Base-by-base conservation (phyloP, 2,329 filamentous ascomycete species). In the Fusarium sp. region DNA sequence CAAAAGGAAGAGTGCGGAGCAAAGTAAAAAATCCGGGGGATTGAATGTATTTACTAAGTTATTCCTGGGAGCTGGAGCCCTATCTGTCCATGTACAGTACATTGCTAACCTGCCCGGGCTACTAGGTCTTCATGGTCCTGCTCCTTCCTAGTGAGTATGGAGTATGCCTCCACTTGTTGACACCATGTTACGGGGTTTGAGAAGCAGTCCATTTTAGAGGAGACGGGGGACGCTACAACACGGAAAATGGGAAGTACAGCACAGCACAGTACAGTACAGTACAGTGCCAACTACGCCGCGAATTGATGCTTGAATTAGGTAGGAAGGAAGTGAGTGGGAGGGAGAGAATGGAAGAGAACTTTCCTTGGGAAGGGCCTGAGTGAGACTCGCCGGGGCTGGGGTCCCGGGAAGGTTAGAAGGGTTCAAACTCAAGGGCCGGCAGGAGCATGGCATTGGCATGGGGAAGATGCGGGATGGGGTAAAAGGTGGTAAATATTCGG, bases 401-500 rank as follows among this genome's bases (percentile, higher is more conserved):
- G 65, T 65, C 69, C 59, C 45, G 55, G 62, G 65, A 66, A 59
- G 73, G 73, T 65, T 75, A 68, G 67, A 69, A 72, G 52, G 52
- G 50, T 71, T 62, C 67, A 49, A 60, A 65, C 33, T 62, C 22
- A 10, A 52, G 33, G 49, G 47, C 52, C 50, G 56, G 62, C 49
- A 35, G 46, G 42, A 47, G 57, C 54, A 60, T 61, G 39, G 29
- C 18, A 44, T 20, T 49, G 54, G 44, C 56, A 64, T 65, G 62
- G 49, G 58, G 66, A 65, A 65, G 61, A 73, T 65, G 69, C 53
- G 73, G 65, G 63, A 73, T 71, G 70, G 70, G 71, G 59, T 69
- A 74, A 72, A 69, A 62, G 55, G 54, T 72, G 59, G 69, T 72
- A 65, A 68, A 72, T 70, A 68, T 63, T 72, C 70, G 70, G 70